Conservation (phyloP, 805 yeast genomes). For the Cyberlindnera mycetangii region DNA sequence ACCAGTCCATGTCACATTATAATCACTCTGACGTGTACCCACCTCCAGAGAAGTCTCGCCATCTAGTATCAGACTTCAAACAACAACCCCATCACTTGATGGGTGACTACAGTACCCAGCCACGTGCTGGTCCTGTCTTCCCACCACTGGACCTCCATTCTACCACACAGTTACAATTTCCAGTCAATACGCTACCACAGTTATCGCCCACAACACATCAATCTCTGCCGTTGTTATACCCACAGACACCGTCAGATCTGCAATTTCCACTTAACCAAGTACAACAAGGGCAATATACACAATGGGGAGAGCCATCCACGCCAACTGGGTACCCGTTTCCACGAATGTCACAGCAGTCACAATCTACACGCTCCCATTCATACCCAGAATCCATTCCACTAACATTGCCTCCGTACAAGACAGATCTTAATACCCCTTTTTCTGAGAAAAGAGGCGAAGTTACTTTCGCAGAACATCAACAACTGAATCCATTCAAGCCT, state of each 20-base stretch:
- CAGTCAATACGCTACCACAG: neutral
- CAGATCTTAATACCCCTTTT: neutral
- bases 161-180: constrained; percentile 3
- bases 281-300: neutral
- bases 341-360: neutral
- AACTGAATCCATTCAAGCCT: neutral
- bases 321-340: neutral
- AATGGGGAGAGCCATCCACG: neutral
- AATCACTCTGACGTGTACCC: constrained; percentile 1
- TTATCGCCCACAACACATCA: constrained; percentile 1
- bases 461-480: neutral
- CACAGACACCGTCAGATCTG: neutral
- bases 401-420: neutral
- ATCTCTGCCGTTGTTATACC: neutral
- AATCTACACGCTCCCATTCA: constrained; percentile 1
- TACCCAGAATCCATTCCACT: constrained; percentile 3
- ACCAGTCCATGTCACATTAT: neutral
- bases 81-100: neutral
- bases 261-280: neutral
- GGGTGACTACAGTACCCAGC: constrained; percentile 1
- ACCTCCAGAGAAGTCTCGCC: neutral
- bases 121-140: neutral
- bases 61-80: neutral
- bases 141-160: constrained; percentile 1
- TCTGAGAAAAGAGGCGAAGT: neutral